Evolutionary conservation across 805 yeast species (phyloP).

Genomic region (Ogataea trehalophila): DNA sequence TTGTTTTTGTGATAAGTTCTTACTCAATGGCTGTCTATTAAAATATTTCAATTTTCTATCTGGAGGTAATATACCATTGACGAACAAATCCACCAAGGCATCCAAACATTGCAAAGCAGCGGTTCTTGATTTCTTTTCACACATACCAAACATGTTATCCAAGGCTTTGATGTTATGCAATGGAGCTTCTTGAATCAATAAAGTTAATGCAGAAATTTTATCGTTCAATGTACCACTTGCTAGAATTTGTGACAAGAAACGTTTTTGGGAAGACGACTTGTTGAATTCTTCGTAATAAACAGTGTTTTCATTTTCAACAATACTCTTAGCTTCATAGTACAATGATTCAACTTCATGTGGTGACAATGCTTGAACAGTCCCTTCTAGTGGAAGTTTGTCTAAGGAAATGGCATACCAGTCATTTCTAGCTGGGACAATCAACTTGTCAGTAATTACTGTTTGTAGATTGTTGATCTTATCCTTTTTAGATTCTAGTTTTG

Average conservation of each 20-base stretch:
- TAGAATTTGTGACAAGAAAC: constrained; percentile 83
- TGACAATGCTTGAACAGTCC: constrained; percentile 34
- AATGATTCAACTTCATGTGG: constrained; percentile 57
- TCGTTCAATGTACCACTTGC: constrained; percentile 91
- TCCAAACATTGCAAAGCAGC: constrained; percentile 88
- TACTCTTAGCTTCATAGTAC: constrained; percentile 57
- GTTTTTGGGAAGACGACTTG: constrained; percentile 72
- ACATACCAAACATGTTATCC: constrained; percentile 69
- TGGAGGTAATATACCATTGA: constrained; percentile 81
- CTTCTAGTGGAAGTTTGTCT: constrained; percentile 21
- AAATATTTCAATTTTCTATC: constrained; percentile 78
- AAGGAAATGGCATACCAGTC: constrained; percentile 74
- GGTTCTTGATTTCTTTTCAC: constrained; percentile 88
- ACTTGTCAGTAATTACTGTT: constrained; percentile 51
- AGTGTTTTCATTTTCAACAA: constrained; percentile 67
- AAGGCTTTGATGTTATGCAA: constrained; percentile 80
- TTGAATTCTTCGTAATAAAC: constrained; percentile 68
- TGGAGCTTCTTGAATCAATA: constrained; percentile 93
- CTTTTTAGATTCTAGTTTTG: constrained; percentile 14
- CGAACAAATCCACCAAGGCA: constrained; percentile 82
- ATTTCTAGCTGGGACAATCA: constrained; percentile 54
- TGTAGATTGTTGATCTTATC: constrained; percentile 32
- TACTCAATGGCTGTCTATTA: constrained; percentile 62
- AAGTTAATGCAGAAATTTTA: constrained; percentile 91
- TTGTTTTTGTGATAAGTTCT: constrained; percentile 44